These are phyloP conservation scores for Nannochloropsis gaditana DNA, from an alignment of 108 stramenopile species.

Conservation along the genomic window DNA sequence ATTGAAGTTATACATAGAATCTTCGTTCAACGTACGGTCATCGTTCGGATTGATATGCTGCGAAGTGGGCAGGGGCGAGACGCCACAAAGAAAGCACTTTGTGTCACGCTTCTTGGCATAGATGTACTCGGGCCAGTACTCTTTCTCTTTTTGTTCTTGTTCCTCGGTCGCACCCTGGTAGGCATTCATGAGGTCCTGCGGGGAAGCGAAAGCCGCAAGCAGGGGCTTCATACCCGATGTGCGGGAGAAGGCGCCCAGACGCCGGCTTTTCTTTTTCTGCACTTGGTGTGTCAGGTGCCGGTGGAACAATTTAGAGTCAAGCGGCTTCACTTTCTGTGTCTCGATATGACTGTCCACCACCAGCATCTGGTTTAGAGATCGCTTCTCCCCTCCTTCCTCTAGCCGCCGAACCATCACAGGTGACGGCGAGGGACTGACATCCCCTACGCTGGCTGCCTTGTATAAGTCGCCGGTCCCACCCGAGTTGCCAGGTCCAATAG, in stretches of 20 bases:
- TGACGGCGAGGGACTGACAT: neutral
- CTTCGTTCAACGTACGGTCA: neutral
- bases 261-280: neutral
- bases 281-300: neutral
- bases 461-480: neutral
- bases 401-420: neutral
- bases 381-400: neutral
- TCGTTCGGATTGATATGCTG: neutral
- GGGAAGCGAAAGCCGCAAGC: neutral
- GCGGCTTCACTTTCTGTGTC: neutral
- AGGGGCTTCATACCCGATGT: neutral
- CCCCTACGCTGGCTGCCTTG: neutral
- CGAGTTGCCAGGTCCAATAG: neutral
- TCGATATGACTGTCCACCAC: neutral
- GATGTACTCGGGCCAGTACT: neutral
- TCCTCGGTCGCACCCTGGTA: neutral
- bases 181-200: neutral
- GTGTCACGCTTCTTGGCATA: neutral
- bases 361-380: neutral
- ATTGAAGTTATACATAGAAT: neutral
- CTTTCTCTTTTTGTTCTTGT: neutral
- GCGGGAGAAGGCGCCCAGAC: neutral
- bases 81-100: neutral
- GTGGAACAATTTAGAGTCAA: neutral
- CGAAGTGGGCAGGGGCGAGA: neutral